These are phyloP conservation scores for Monosporascus cannonballus DNA, from an alignment of 2,329 filamentous ascomycete genomes.

Conservation along the genomic window DNA sequence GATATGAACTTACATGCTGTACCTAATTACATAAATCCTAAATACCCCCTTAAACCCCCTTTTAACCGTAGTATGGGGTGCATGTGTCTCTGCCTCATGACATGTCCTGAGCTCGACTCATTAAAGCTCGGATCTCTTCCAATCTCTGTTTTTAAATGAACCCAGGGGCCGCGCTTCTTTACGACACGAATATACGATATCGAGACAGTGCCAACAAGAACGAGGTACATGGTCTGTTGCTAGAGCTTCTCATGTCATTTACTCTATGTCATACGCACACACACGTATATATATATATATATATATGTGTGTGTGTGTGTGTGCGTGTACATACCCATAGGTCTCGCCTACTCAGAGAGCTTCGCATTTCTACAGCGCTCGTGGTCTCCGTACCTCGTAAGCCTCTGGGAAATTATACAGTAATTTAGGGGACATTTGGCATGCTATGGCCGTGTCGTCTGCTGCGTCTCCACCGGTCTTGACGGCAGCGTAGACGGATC, in stretches of 20 bases:
- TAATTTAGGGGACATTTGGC: too few relatives aligned
- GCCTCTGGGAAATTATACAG: too few relatives aligned
- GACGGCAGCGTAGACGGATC: slow-evolving; percentile 15
- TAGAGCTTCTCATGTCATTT: too few relatives aligned
- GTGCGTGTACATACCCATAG: background rate
- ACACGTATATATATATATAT: slow-evolving; percentile 10
- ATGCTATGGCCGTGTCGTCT: background rate
- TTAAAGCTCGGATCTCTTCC: background rate
- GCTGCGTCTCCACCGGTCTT: slow-evolving; percentile 10
- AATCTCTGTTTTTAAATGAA: too few relatives aligned
- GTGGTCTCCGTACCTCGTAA: too few relatives aligned
- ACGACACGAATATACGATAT: too few relatives aligned
- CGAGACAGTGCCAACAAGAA: too few relatives aligned
- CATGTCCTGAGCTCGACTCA: too few relatives aligned
- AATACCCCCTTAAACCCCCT: background rate
- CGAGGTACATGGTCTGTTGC: too few relatives aligned
- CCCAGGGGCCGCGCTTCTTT: too few relatives aligned
- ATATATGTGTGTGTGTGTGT: too few relatives aligned
- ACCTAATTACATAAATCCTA: background rate
- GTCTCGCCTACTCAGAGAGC: background rate
- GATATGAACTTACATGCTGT: background rate
- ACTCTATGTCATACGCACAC: too few relatives aligned
- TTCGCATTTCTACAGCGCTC: background rate
- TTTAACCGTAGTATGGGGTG: background rate
- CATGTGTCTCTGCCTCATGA: background rate